phyloP scores from a whole-genome alignment of 2,329 filamentous ascomycete genomes.

The Plenodomus biglobosus region DNA sequence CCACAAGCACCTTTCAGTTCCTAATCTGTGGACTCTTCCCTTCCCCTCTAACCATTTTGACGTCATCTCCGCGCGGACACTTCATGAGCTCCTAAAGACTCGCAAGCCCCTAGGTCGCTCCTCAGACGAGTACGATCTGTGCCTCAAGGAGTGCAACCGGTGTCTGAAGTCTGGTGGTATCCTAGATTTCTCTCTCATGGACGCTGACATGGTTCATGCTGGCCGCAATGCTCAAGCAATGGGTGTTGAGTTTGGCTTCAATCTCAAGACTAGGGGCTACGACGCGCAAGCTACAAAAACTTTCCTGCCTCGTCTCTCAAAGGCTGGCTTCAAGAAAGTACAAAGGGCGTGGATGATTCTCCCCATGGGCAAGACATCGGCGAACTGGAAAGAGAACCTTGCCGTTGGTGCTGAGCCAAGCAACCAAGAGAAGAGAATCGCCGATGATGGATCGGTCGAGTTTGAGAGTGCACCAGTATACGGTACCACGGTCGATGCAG shows the following conservation, averaged over 20 bases:
- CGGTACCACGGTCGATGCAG: conserved; percentile 64
- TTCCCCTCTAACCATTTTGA: conserved; percentile 88
- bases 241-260: conserved; percentile 88
- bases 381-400: conserved; percentile 42
- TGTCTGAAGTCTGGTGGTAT: conserved; percentile 92
- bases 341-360: conserved; percentile 87
- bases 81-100: conserved; percentile 79
- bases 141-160: conserved; percentile 81
- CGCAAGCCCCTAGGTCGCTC: conserved; percentile 52
- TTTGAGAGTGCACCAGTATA: conserved; percentile 31
- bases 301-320: conserved; percentile 73
- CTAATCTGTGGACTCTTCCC: conserved; percentile 75
- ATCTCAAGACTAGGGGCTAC: conserved; percentile 85
- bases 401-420: conserved; percentile 37
- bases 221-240: conserved; percentile 78
- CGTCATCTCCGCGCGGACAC: conserved; percentile 82
- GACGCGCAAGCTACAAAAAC: conserved; percentile 80
- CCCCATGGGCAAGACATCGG: conserved; percentile 66
- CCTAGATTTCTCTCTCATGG: conserved; percentile 85
- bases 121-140: conserved; percentile 84
- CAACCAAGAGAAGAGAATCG: conserved; percentile 42
- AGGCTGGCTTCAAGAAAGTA: conserved; percentile 75
- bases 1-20: conserved; percentile 79
- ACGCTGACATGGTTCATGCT: conserved; percentile 85
- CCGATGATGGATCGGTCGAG: conserved; percentile 37